phyloP scores from a whole-genome alignment of 2,329 filamentous ascomycete genomes.

The Sarocladium kiliense region DNA sequence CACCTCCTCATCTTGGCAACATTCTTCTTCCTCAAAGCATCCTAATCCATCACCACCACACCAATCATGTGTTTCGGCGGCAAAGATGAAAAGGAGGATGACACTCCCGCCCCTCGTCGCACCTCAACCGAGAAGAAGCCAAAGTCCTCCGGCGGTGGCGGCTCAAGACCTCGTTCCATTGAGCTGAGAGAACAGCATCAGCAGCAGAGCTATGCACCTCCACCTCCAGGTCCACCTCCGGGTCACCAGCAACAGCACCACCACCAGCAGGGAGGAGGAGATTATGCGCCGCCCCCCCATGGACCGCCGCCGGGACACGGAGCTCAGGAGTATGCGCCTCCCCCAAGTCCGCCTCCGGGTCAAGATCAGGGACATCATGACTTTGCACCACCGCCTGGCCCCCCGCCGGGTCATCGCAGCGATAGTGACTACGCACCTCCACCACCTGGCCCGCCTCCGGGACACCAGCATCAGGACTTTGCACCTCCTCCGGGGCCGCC shows the following conservation, averaged over 20 bases:
- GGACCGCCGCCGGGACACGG: conserved; percentile 23
- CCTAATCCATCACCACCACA: not conserved
- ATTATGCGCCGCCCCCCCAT: conserved; percentile 27
- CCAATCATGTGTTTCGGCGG: conserved; percentile 44
- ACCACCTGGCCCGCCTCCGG: conserved; percentile 11
- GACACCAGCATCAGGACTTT: not conserved
- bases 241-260: conserved; percentile 1
- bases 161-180: conserved; percentile 3
- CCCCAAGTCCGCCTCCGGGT: conserved; percentile 18
- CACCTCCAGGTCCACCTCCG: conserved; percentile 16
- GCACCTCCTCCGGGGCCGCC: not conserved
- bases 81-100: conserved; percentile 33
- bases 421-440: conserved; percentile 14
- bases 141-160: not conserved
- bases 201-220: conserved; percentile 16
- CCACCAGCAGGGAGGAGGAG: conserved; percentile 5
- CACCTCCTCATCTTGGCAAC: not conserved
- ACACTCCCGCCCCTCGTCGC: conserved; percentile 29
- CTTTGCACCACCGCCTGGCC: conserved; percentile 23
- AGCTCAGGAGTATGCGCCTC: conserved; percentile 15
- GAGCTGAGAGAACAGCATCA: conserved; percentile 9
- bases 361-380: conserved; percentile 10
- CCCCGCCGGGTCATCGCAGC: conserved; percentile 23
- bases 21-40: not conserved
- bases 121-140: conserved; percentile 20